A percentile compares a stretch with the other conserved stretches of the same genome.
phyloP scores from a whole-genome alignment of 768 basidiomycete species.

The Rhizopogon rudus region DNA sequence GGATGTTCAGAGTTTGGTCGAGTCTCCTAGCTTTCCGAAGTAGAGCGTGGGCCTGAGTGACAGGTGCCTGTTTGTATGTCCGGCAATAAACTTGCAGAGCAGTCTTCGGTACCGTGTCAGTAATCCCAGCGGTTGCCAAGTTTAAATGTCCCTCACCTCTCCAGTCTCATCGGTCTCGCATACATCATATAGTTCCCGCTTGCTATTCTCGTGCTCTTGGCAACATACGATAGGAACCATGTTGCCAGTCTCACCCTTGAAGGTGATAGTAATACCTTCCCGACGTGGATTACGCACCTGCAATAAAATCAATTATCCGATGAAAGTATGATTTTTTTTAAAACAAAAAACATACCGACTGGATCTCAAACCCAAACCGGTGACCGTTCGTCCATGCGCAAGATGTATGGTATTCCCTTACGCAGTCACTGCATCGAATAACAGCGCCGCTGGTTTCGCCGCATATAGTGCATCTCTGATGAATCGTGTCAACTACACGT shows the following conservation, averaged over 20 bases:
- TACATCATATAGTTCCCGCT: conserved; percentile 71
- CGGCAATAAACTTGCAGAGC: conserved; percentile 85
- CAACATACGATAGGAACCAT: conserved; percentile 79
- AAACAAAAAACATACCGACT: conserved; percentile 47
- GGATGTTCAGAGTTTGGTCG: conserved; percentile 61
- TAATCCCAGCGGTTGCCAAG: not conserved
- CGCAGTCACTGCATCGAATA: conserved; percentile 80
- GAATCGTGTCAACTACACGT: conserved; percentile 2
- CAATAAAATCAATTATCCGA: not conserved
- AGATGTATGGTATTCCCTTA: conserved; percentile 74
- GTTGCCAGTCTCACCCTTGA: conserved; percentile 73
- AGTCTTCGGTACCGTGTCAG: conserved; percentile 44
- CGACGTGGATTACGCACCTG: conserved; percentile 78
- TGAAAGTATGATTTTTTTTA: not conserved
- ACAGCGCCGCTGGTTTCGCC: conserved; percentile 69
- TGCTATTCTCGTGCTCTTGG: conserved; percentile 64
- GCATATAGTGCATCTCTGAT: conserved; percentile 75
- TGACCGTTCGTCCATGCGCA: conserved; percentile 87
- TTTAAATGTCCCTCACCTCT: conserved; percentile 49
- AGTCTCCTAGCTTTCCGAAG: conserved; percentile 86
- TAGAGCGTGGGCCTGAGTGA: conserved; percentile 73
- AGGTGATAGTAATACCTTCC: conserved; percentile 62
- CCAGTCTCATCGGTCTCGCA: conserved; percentile 81
- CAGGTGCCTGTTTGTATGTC: conserved; percentile 75
- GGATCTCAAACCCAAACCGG: conserved; percentile 91